phyloP scores from a whole-genome alignment of 192 early-diverging fungal genomes.

The Rhizophagus sp. region DNA sequence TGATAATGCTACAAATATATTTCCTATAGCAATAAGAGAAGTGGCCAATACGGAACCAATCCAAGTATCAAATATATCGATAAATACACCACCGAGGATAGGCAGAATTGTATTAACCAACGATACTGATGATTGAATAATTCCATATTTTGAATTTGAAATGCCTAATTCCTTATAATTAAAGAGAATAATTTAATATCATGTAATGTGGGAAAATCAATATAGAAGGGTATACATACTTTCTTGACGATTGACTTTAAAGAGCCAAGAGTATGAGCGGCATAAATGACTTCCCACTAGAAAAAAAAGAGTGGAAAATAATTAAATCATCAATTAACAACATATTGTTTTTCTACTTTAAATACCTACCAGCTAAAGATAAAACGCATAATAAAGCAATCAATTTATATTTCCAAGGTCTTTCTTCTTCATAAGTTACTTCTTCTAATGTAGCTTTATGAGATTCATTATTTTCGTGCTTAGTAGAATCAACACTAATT shows the following conservation, averaged over 20 bases:
- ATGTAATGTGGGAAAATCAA: not conserved
- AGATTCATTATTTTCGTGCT: not conserved
- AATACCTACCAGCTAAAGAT: constrained; percentile 58
- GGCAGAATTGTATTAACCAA: constrained; percentile 68
- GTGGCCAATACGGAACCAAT: constrained; percentile 62
- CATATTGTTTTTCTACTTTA: not conserved
- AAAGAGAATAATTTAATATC: not conserved
- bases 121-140: constrained; percentile 66
- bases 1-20: constrained; percentile 60
- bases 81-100: constrained; percentile 64
- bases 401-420: constrained; percentile 51
- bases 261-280: constrained; percentile 69
- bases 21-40: constrained; percentile 59
- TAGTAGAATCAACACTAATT: not conserved
- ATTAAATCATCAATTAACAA: not conserved
- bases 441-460: not conserved
- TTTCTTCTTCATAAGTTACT: not conserved
- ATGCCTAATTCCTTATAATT: constrained; percentile 58
- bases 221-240: constrained; percentile 36
- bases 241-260: constrained; percentile 66
- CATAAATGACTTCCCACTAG: constrained; percentile 71
- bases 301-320: not conserved
- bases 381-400: constrained; percentile 60
- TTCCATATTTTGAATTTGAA: constrained; percentile 66
- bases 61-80: constrained; percentile 64